Percentiles rank a stretch among this genome's conserved stretches.
Conservation (phyloP, 2,329 filamentous ascomycete genomes). For the Penicillium nordicum region DNA sequence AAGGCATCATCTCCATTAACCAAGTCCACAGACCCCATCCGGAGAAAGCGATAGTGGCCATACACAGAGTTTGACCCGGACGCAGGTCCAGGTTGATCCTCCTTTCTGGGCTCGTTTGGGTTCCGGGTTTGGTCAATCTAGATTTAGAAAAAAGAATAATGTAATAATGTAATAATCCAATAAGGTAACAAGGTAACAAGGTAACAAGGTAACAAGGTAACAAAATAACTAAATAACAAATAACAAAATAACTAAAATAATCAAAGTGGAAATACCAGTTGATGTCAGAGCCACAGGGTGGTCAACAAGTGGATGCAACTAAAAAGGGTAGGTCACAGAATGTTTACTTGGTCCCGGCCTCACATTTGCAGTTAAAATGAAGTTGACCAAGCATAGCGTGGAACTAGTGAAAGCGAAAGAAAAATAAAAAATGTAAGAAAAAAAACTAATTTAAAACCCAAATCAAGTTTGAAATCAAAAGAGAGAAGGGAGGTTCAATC, state of each 20-base stretch:
- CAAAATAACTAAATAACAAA: no score
- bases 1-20: constrained; percentile 33
- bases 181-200: not conserved
- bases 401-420: constrained; percentile 5
- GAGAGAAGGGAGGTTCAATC: not conserved
- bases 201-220: not conserved
- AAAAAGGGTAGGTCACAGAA: constrained; percentile 27
- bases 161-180: constrained; percentile 1
- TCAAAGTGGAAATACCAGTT: constrained; percentile 30
- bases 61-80: constrained; percentile 38
- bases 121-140: constrained; percentile 31
- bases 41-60: constrained; percentile 28
- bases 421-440: not conserved
- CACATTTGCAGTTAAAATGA: constrained; percentile 9
- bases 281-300: constrained; percentile 35
- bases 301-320: constrained; percentile 33
- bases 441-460: constrained; percentile 1
- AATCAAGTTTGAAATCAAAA: not conserved
- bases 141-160: constrained; percentile 14
- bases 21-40: constrained; percentile 28
- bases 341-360: constrained; percentile 21
- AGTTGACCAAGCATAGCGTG: constrained; percentile 7
- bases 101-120: constrained; percentile 36
- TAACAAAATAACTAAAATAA: not conserved
- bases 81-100: constrained; percentile 42